Base-by-base conservation (phyloP, 2,329 filamentous ascomycete species). In the Alternaria ethzedia region DNA sequence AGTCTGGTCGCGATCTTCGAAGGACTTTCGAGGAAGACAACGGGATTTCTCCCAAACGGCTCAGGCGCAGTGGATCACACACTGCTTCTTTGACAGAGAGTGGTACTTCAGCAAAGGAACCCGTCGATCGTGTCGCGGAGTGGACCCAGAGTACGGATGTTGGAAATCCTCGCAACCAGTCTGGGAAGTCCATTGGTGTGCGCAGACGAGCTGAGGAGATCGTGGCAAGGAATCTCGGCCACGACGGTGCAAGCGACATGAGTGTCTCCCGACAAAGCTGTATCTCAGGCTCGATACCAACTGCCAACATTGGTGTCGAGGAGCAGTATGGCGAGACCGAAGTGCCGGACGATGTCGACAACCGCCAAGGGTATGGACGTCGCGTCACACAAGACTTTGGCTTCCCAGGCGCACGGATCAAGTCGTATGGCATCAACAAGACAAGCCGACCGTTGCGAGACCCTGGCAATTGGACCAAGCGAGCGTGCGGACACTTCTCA, bases 371-470 rank as follows among this genome's bases (percentile, higher is more conserved):
- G n/a, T 79, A 75, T 20, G 75, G 76, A 15, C 75, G 74, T 46
- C 75, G 76, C 30, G 68, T 68, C 23, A 77, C 74, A 8, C 65
- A 71, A 46, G 75, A 79, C 49, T 79, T 79, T 52, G 75, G 76
- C 23, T 79, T 70, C 47, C 76, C 74, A 32, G 75, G 76, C 44
- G 76, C 76, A 55, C 69, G 68, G 20, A 73, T 76, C 56, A 77
- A 72, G 36, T 65, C 67, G 36, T 46, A 58, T 36, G 43, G 63
- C 32, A 65, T 69, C 9, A 64, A 57, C 43, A 52, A 57, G 41
- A 54, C 59, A 11, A 63, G 52, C 17, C 65, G 62, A 25, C 66
- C 67, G n/a, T 57, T 74, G 4, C 59, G 67, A 51, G 66, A 74
- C 46, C 72, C 73, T 21, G 59, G 62, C 4, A 67, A 65, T n/a